phyloP scores from a whole-genome alignment of 352 stramenopile species.

The Pythium coloratum region DNA sequence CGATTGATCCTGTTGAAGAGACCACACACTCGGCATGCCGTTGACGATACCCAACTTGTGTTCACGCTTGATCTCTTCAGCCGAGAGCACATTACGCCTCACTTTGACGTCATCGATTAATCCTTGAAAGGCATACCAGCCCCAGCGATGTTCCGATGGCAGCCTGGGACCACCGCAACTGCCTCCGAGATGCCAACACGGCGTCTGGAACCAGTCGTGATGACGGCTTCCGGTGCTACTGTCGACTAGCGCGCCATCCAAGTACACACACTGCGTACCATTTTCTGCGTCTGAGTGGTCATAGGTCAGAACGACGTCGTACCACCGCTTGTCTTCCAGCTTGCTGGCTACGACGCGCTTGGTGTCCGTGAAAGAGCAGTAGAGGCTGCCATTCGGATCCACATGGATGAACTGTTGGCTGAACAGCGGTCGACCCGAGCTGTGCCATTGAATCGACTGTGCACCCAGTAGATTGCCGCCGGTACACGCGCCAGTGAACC shows the following conservation, averaged over 20 bases:
- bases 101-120: neutral
- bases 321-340: slow-evolving; percentile 3
- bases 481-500: neutral
- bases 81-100: too few species aligned
- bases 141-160: slow-evolving; percentile 6
- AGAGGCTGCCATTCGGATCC: slow-evolving; percentile 14
- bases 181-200: neutral
- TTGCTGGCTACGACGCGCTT: neutral
- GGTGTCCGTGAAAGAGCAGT: slow-evolving; percentile 13
- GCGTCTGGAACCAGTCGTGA: neutral
- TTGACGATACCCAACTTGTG: too few species aligned
- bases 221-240: neutral
- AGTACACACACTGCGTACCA: slow-evolving; percentile 3
- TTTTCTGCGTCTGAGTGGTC: neutral
- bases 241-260: slow-evolving; percentile 2
- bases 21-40: too few species aligned
- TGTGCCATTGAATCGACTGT: neutral
- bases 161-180: neutral
- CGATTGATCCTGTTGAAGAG: too few species aligned
- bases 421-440: neutral
- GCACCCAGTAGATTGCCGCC: slow-evolving; percentile 4
- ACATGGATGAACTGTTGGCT: slow-evolving; percentile 17
- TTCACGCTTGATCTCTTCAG: too few species aligned
- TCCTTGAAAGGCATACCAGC: slow-evolving; percentile 8
- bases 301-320: neutral